Percentiles rank a stretch among this genome's conserved stretches.
phyloP scores from a whole-genome alignment of 768 basidiomycete species.

The Naganishia onofrii region DNA sequence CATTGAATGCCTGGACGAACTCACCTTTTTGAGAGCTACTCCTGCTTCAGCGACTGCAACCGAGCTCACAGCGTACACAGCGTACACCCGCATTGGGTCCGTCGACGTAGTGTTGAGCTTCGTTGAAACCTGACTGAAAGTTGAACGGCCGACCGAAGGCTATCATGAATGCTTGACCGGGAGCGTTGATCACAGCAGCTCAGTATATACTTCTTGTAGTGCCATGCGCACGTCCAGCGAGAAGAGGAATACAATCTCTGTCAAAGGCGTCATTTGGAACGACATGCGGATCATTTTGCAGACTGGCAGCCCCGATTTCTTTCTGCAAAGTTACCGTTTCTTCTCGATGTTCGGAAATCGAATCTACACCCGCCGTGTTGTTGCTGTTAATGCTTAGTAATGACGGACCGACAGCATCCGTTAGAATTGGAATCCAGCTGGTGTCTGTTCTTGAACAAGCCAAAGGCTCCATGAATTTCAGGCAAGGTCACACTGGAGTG shows the following conservation, averaged over 20 bases:
- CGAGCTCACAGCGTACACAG: constrained; percentile 8
- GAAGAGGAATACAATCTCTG: background rate
- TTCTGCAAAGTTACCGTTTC: background rate
- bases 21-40: constrained; percentile 20
- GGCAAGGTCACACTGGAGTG: too few species aligned
- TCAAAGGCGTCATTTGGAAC: background rate
- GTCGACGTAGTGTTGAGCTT: background rate
- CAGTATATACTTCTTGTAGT: background rate
- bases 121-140: background rate
- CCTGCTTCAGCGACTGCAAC: constrained; percentile 12
- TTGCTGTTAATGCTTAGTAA: too few species aligned
- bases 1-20: background rate
- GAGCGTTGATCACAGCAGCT: background rate
- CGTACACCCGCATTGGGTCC: constrained; percentile 4
- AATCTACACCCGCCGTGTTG: background rate
- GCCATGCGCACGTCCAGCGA: background rate
- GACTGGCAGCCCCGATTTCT: background rate
- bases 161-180: background rate
- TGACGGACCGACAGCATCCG: too few species aligned
- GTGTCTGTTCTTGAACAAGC: too few species aligned
- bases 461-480: too few species aligned
- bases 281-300: background rate
- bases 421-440: too few species aligned
- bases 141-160: background rate
- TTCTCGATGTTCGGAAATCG: constrained; percentile 7